Evolutionary conservation across 768 basidiomycete genomes (phyloP).

Genomic region (Collybiopsis luxurians): DNA sequence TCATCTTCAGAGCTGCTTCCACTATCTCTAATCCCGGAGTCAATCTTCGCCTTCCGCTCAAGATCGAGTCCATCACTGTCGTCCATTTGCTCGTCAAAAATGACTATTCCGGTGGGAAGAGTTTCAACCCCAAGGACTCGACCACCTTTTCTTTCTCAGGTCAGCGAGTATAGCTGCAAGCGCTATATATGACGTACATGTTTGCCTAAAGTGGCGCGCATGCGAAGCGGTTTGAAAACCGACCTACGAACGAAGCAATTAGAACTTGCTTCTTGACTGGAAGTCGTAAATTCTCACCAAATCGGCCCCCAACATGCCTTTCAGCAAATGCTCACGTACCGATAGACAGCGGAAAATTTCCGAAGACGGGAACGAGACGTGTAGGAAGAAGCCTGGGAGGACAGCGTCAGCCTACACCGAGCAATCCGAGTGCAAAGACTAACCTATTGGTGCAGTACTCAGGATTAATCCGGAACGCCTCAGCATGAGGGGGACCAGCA

Average conservation of each 20-base stretch:
- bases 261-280: not conserved
- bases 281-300: not conserved
- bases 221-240: slow-evolving; percentile 89
- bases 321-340: slow-evolving; percentile 71
- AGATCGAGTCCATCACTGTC: slow-evolving; percentile 12
- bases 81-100: slow-evolving; percentile 34
- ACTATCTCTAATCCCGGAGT: not conserved
- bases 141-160: too few species aligned
- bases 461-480: slow-evolving; percentile 59
- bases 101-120: slow-evolving; percentile 78
- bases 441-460: slow-evolving; percentile 60
- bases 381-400: slow-evolving; percentile 85
- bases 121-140: slow-evolving; percentile 81
- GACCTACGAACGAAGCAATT: slow-evolving; percentile 27
- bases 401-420: not conserved
- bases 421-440: not conserved
- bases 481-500: slow-evolving; percentile 87
- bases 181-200: too few species aligned
- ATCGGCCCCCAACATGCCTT: slow-evolving; percentile 72
- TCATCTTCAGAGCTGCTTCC: not conserved
- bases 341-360: slow-evolving; percentile 95
- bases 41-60: slow-evolving; percentile 23
- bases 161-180: too few species aligned
- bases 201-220: slow-evolving; percentile 84
- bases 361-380: slow-evolving; percentile 92